Evolutionary conservation across 345 rosid species (phyloP), one percentile per base, ranked within the genome.

Genomic region (Adansonia digitata): DNA sequence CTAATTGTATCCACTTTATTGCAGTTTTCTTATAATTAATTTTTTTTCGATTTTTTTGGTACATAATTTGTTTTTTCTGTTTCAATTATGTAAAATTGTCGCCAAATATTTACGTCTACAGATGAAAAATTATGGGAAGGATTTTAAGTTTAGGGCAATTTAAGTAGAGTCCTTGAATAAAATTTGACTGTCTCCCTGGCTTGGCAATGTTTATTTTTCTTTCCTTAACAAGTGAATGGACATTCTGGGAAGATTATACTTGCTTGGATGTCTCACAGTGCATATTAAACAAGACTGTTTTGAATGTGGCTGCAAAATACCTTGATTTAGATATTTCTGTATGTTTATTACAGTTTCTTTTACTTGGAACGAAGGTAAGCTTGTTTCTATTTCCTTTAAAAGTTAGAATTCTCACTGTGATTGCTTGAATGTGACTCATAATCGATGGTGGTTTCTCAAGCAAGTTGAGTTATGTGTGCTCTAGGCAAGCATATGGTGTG

Each of bases 251-350:
- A 73, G 94, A 89, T 79, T 88, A 83, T 71, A 93, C 98, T 61
- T 95, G 99, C 83, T 90, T 91, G 87, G 99, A 91, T 81, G 81
- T 84, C 26, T 88, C 90, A 9, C 98, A 90, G 53, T 95, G 99
- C 82, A 74, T 84, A 80, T 78, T 95, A 71, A 93, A 93, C 88
- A 88, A 88, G 80, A 80, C 81, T 43, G 86, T 93, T 31, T 40
- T 95, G 73, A 80, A 76, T 31, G 88, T 90, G 35, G 92, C 91
- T 70, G 77, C 88, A 0, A 92, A 89, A 76, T 85, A 72, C 78
- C 76, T 91, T 1, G 82, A 83, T 71, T 85, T 88, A 49, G 85
- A 85, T 68, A 74, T 72, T 13, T 82, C 85, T 46, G 83, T 78
- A 20, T 88, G 86, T 73, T 77, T 83, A 15, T 43, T 53, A 0